phyloP scores from a whole-genome alignment of 768 basidiomycete genomes.

The Porpolomopsis calyptriformis region DNA sequence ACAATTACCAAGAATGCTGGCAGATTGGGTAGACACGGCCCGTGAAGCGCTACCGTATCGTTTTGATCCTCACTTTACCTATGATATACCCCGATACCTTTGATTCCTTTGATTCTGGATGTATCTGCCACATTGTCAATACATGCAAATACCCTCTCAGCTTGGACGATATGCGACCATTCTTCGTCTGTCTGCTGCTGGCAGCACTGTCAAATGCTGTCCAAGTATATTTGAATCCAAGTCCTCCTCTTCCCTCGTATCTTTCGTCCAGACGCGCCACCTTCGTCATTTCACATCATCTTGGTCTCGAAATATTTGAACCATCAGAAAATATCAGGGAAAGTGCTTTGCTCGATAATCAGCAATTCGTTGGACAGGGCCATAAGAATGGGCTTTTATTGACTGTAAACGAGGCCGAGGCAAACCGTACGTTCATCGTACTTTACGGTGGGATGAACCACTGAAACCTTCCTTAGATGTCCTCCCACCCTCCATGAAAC shows the following conservation, averaged over 20 bases:
- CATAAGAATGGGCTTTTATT: constrained; percentile 40
- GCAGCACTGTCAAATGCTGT: constrained; percentile 35
- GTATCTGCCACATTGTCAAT: not conserved
- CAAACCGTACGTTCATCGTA: constrained; percentile 35
- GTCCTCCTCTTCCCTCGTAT: constrained; percentile 24
- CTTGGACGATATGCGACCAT: constrained; percentile 1
- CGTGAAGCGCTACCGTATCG: too few species aligned
- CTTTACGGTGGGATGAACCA: not conserved
- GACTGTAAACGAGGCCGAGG: constrained; percentile 45
- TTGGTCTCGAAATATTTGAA: constrained; percentile 62
- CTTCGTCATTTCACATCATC: constrained; percentile 53
- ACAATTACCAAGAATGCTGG: constrained; percentile 36
- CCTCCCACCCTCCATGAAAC: constrained; percentile 39
- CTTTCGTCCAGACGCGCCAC: constrained; percentile 46
- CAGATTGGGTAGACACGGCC: constrained; percentile 5
- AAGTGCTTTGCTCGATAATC: constrained; percentile 22
- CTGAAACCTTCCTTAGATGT: constrained; percentile 33
- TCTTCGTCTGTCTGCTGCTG: constrained; percentile 21
- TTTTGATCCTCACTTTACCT: too few species aligned
- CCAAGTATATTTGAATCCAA: constrained; percentile 50
- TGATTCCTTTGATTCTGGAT: too few species aligned
- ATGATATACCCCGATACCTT: too few species aligned
- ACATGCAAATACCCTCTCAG: not conserved
- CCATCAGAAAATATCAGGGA: constrained; percentile 25
- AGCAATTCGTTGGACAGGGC: constrained; percentile 49